phyloP scores from a whole-genome alignment of 2,329 filamentous ascomycete species.

The Macroventuria anomochaeta region DNA sequence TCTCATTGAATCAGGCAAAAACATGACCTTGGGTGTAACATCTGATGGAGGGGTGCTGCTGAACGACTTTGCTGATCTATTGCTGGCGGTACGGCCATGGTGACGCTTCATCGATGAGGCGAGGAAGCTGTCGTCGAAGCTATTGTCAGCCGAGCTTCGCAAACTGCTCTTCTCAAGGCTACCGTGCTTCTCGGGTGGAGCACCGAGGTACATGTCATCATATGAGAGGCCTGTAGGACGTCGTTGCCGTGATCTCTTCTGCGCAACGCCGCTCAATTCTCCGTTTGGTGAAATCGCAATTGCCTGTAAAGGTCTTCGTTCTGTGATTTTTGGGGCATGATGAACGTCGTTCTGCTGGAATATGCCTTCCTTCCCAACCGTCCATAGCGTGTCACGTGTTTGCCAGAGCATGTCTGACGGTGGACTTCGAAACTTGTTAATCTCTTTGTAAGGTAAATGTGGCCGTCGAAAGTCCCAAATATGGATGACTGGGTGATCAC shows the following conservation, averaged over 20 bases:
- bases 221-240: conserved; percentile 52
- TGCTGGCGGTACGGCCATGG: conserved; percentile 55
- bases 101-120: conserved; percentile 56
- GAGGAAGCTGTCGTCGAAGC: conserved; percentile 63
- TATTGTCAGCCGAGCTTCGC: conserved; percentile 63
- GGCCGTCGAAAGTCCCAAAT: conserved; percentile 70
- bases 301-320: conserved; percentile 63
- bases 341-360: conserved; percentile 69
- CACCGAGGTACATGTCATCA: conserved; percentile 48
- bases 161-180: conserved; percentile 56
- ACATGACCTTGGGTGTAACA: conserved; percentile 55
- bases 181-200: conserved; percentile 52
- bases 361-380: conserved; percentile 65
- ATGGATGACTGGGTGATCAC: conserved; percentile 66
- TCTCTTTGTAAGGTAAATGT: conserved; percentile 66
- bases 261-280: conserved; percentile 61
- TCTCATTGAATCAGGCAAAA: conserved; percentile 59
- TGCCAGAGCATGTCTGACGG: conserved; percentile 69
- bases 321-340: conserved; percentile 64
- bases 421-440: conserved; percentile 61
- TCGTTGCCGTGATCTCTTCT: conserved; percentile 56
- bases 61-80: conserved; percentile 59
- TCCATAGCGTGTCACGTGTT: conserved; percentile 69
- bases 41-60: conserved; percentile 61
- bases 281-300: conserved; percentile 65